Evolutionary conservation across 176 grass and related monocot genomes (phyloP).

Genomic region (Echinochloa phyllopogon): DNA sequence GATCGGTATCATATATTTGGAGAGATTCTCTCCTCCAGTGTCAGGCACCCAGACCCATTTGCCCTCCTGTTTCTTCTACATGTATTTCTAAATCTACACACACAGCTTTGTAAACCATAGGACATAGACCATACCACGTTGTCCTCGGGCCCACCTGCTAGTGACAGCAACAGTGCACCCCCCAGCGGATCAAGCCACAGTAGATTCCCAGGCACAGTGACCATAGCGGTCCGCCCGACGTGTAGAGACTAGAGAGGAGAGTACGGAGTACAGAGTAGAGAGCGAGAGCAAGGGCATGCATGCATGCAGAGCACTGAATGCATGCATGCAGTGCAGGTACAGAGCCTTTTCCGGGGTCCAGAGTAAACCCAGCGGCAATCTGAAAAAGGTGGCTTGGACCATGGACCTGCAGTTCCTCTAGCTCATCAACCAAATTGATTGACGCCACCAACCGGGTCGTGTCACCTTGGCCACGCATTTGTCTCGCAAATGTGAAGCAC

Average conservation of each 20-base stretch:
- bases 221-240: neutral
- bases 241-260: no score
- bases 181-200: slow-evolving; percentile 25
- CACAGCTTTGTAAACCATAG: neutral
- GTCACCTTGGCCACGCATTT: slow-evolving; percentile 18
- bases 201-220: slow-evolving; percentile 37
- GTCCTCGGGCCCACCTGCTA: neutral
- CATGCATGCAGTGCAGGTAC: slow-evolving; percentile 12
- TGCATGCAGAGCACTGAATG: slow-evolving; percentile 12
- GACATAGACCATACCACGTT: neutral
- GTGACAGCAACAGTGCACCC: slow-evolving; percentile 20
- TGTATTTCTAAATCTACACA: neutral
- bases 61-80: neutral
- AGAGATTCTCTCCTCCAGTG: neutral
- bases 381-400: slow-evolving; percentile 39
- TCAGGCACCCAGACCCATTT: neutral
- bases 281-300: neutral
- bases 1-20: neutral
- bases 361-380: slow-evolving; percentile 40
- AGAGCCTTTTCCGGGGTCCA: slow-evolving; percentile 9
- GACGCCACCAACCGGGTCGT: slow-evolving; percentile 49
- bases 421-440: slow-evolving; percentile 43
- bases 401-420: neutral
- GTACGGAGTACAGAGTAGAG: no score
- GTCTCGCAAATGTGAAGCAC: slow-evolving; percentile 25